Conservation (phyloP, 2,329 filamentous ascomycete species). For the Claviceps digitariae region DNA sequence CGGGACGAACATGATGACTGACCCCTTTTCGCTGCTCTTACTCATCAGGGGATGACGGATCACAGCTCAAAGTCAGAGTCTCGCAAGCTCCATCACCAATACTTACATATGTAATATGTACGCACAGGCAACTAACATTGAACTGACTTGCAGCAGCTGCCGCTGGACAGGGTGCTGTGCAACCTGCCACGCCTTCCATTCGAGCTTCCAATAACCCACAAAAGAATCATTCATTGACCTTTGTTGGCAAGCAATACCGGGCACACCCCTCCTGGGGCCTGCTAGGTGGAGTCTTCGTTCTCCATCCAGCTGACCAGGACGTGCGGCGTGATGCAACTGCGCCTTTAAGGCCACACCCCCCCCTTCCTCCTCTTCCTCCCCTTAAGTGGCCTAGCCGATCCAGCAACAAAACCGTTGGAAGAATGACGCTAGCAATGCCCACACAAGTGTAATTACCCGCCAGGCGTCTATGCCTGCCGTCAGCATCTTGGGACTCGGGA, state of each 20-base stretch:
- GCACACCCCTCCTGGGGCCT: not conserved
- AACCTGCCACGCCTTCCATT: not conserved
- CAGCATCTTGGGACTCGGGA: constrained; percentile 7
- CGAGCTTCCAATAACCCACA: constrained; percentile 2
- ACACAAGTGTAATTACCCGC: constrained; percentile 6
- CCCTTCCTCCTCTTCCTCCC: not conserved
- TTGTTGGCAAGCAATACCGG: not conserved
- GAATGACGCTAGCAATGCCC: constrained; percentile 5
- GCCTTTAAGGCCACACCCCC: not conserved
- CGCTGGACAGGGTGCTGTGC: not conserved
- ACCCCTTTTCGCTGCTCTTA: too few species aligned
- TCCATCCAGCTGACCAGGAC: constrained; percentile 5
- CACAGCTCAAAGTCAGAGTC: not conserved
- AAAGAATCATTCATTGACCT: not conserved
- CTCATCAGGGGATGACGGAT: not conserved
- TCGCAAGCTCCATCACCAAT: not conserved
- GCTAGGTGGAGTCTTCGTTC: constrained; percentile 1
- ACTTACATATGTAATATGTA: too few species aligned
- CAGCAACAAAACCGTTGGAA: constrained; percentile 7
- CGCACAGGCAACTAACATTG: not conserved
- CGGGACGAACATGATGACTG: not conserved
- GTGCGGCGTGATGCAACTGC: not conserved
- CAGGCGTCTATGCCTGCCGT: constrained; percentile 9
- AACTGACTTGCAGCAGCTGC: not conserved
- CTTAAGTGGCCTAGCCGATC: constrained; percentile 2